Conservation (phyloP, 2,329 filamentous ascomycete genomes). For the Stachybotrys echinatus region DNA sequence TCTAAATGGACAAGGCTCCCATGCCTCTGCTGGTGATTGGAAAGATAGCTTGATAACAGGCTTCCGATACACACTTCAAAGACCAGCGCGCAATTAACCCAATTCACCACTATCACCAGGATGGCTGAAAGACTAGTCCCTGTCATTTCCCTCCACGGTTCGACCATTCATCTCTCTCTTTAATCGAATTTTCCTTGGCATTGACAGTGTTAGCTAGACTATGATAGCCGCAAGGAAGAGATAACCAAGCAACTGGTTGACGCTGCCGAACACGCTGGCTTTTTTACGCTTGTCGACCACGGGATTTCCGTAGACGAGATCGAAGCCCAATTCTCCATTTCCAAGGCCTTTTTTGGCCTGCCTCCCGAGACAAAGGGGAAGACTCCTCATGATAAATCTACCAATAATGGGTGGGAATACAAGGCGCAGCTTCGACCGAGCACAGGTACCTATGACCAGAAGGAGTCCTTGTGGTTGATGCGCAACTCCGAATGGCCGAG, state of each 20-base stretch:
- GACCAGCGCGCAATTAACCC: background rate
- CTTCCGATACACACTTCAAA: background rate
- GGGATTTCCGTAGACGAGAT: slow-evolving; percentile 28
- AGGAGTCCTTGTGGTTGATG: slow-evolving; percentile 2
- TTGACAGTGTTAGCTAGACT: slow-evolving; percentile 20
- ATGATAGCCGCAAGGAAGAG: slow-evolving; percentile 37
- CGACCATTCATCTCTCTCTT: background rate
- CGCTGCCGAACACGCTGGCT: slow-evolving; percentile 46
- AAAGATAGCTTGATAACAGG: background rate
- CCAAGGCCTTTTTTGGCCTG: slow-evolving; percentile 38
- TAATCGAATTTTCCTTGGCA: background rate
- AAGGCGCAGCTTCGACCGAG: slow-evolving; percentile 16
- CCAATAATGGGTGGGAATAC: slow-evolving; percentile 51
- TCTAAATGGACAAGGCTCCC: too few relatives aligned
- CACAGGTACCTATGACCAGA: slow-evolving; percentile 3
- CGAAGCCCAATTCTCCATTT: slow-evolving; percentile 9
- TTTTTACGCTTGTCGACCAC: slow-evolving; percentile 38
- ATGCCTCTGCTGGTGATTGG: background rate
- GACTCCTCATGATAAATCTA: slow-evolving; percentile 36
- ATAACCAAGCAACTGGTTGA: slow-evolving; percentile 41
- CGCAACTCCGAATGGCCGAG: slow-evolving; percentile 1
- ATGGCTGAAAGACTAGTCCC: slow-evolving; percentile 5
- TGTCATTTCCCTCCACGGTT: slow-evolving; percentile 7
- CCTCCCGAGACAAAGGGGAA: slow-evolving; percentile 36
- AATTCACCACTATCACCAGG: slow-evolving; percentile 1